These are phyloP conservation scores for Cynara cardunculus DNA, from an alignment of 129 eudicot species.

Conservation along the genomic window DNA sequence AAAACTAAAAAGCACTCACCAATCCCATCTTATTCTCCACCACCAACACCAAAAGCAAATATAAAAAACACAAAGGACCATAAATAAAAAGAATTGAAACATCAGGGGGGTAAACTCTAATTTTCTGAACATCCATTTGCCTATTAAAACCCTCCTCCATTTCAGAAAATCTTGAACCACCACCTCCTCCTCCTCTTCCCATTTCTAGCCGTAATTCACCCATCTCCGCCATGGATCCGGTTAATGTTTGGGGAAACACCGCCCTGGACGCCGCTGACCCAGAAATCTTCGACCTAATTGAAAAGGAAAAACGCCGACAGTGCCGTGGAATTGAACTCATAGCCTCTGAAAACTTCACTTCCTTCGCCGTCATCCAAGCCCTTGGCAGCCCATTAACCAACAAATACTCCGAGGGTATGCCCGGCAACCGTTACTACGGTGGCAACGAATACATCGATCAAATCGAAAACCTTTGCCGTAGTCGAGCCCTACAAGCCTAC, in stretches of 20 bases:
- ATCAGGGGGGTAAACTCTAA: background rate
- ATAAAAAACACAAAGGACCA: background rate
- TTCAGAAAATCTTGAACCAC: constrained; percentile 32
- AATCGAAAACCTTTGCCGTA: constrained; percentile 78
- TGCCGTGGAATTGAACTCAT: constrained; percentile 91
- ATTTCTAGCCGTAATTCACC: background rate
- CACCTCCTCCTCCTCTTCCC: background rate
- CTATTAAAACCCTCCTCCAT: constrained; percentile 25
- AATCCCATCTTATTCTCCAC: background rate
- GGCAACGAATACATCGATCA: constrained; percentile 88
- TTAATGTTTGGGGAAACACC: constrained; percentile 74
- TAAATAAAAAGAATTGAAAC: background rate
- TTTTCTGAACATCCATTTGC: background rate
- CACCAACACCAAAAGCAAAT: constrained; percentile 1
- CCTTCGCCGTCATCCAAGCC: constrained; percentile 94
- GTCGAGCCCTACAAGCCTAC: constrained; percentile 68
- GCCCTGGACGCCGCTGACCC: constrained; percentile 64
- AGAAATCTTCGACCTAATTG: constrained; percentile 84
- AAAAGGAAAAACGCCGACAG: constrained; percentile 87
- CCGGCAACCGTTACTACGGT: constrained; percentile 97
- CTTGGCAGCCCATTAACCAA: constrained; percentile 85
- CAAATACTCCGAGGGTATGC: constrained; percentile 97
- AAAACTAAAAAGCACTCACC: background rate
- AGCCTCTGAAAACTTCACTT: constrained; percentile 97
- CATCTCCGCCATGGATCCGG: constrained; percentile 71